A percentile compares a stretch with the other conserved stretches of the same genome.
phyloP scores from a whole-genome alignment of 148 eudicot species.

The Dianthus caryophyllus region DNA sequence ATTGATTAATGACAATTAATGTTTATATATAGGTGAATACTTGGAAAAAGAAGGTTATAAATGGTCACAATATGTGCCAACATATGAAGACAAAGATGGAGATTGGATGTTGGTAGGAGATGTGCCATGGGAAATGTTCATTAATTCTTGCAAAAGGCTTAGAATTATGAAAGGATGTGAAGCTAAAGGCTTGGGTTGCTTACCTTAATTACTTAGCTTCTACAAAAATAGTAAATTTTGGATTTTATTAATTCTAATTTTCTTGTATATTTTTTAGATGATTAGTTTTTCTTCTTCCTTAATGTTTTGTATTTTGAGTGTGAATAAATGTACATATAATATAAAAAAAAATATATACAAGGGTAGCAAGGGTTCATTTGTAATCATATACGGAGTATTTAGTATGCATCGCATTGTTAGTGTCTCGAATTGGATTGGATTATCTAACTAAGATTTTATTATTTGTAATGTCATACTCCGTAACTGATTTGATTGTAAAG shows the following conservation, averaged over 20 bases:
- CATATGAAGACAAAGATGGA: constrained; percentile 39
- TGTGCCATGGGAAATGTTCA: constrained; percentile 43
- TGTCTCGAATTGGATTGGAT: too few relatives aligned
- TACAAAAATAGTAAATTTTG: neutral
- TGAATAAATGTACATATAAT: neutral
- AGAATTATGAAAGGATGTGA: constrained; percentile 35
- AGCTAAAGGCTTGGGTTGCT: constrained; percentile 28
- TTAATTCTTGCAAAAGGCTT: constrained; percentile 34
- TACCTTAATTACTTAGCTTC: neutral
- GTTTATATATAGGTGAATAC: constrained; percentile 17
- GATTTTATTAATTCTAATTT: neutral
- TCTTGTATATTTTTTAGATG: constrained; percentile 18
- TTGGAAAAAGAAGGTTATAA: constrained; percentile 30
- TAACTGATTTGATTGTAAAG: too few relatives aligned
- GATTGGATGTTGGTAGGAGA: constrained; percentile 42
- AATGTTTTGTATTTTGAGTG: neutral
- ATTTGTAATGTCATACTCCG: too few relatives aligned
- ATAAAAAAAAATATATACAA: neutral
- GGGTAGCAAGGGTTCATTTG: neutral
- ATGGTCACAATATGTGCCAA: constrained; percentile 26
- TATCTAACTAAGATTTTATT: too few relatives aligned
- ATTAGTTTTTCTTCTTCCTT: neutral
- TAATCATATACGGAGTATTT: too few relatives aligned
- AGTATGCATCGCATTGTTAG: too few relatives aligned
- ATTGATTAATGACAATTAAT: neutral